Evolutionary conservation across 768 basidiomycete genomes (phyloP).

Genomic region (Termitomyces sp.): DNA sequence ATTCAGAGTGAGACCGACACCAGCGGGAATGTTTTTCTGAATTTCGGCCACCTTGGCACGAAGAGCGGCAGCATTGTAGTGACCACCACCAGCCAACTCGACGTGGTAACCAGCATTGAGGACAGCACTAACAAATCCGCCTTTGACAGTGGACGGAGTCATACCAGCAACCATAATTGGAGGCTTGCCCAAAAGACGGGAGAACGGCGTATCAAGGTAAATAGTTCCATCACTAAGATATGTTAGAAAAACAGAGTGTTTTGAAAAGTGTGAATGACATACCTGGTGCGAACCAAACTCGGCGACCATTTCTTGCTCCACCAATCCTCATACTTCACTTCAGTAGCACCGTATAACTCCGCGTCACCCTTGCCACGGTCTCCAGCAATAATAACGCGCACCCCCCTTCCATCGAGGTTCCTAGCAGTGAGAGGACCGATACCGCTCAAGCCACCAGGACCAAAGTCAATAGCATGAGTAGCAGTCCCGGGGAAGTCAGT

Average conservation of each 20-base stretch:
- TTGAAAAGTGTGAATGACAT: constrained; percentile 18
- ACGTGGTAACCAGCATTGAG: constrained; percentile 93
- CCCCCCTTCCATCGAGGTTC: constrained; percentile 90
- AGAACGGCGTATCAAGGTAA: constrained; percentile 94
- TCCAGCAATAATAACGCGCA: constrained; percentile 86
- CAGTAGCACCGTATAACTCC: constrained; percentile 69
- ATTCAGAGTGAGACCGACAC: constrained; percentile 92
- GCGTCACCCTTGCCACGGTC: constrained; percentile 85
- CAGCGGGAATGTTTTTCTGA: constrained; percentile 74
- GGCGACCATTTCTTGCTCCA: constrained; percentile 92
- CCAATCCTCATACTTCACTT: constrained; percentile 74
- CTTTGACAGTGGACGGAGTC: constrained; percentile 96
- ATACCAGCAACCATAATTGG: constrained; percentile 99
- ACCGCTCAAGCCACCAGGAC: constrained; percentile 89
- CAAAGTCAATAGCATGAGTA: constrained; percentile 95
- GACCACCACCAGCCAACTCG: constrained; percentile 96
- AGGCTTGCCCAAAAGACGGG: constrained; percentile 91
- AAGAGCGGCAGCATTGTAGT: constrained; percentile 88
- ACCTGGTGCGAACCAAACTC: constrained; percentile 85
- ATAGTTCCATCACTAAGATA: constrained; percentile 78
- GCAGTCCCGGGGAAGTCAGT: constrained; percentile 86
- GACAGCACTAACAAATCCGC: constrained; percentile 90
- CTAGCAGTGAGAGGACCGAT: constrained; percentile 88
- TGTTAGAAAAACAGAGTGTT: constrained; percentile 6
- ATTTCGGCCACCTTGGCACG: constrained; percentile 93